Evolutionary conservation across 2,329 filamentous ascomycete genomes (phyloP), one percentile per base, ranked within the genome.

Genomic region (Penicillium janthinellum): DNA sequence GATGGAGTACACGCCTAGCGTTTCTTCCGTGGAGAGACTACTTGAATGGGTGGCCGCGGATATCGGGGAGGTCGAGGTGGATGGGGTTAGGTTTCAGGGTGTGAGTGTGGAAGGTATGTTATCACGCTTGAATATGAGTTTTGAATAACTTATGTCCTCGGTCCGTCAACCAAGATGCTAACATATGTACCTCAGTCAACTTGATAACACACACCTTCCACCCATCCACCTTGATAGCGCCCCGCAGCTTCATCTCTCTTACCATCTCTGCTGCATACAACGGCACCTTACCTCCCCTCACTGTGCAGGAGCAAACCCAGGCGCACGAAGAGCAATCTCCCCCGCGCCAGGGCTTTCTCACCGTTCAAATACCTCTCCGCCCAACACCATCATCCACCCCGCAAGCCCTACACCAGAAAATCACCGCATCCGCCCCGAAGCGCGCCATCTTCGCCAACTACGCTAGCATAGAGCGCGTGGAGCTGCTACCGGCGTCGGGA

Each of bases 1-100:
- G 60, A 70, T 71, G 71, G 73, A 72, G 35, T 80, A 79, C 64
- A 79, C 76, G 34, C 75, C 75, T 5, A 77, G 68, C 47, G 70
- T 77, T 8, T 68, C 65, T 2, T 52, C 64, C 4, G 67, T 75
- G 11, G 69, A 74, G 53, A 58, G 58, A 31, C 48, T 77, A 34
- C 31, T 75, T 48, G 59, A 71, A 20, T 77, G 74, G 74, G 56
- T 63, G 3, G 39, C 57, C 3, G 53, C 61, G n/a, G 28, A 60
- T 17, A 47, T 61, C n/a, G 65, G 59, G 34, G 56, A 65, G 25
- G 22, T 64, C 4, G 51, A 65, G 28, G 49, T 60, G 2, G 22
- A 62, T n/a, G 61, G 57, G 3, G 12, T 57, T 15, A 22, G 20
- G 10, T 62, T 61, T 34, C 47, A 34, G n/a, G 65, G 61, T 28